Base-by-base conservation (phyloP, 2,329 filamentous ascomycete genomes). In the Pestalotiopsis sp. region DNA sequence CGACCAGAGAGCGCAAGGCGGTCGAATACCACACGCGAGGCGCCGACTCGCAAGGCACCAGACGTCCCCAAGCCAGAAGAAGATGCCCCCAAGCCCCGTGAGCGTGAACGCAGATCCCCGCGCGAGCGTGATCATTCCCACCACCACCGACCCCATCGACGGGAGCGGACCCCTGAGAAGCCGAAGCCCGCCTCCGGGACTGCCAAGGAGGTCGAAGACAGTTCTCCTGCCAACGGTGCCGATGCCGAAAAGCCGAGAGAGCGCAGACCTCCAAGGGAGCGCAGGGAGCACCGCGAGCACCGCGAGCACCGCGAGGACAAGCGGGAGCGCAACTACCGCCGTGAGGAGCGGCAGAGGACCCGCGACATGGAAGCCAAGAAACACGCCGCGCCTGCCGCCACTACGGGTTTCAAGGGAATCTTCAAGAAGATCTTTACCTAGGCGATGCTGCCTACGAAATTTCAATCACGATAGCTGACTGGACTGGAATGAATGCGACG, bases 341-440 rank as follows among this genome's bases (percentile, higher is more conserved):
- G 66, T 5, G 66, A 67, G 13, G 58, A 67, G 56, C 23, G 66
- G 25, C 66, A 23, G 36, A 67, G 25, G 39, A 39, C 66, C 6
- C 57, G 66, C 13, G 66, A 67, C 6, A 58, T 39, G 5, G 57
- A 63, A 17, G 58, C 66, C 23, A 67, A 67, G 58, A 67, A 67
- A 58, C 61, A 67, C 20, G 45, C 45, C 45, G 17, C 45, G 17
- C 45, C 17, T n/a, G 25, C 58, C 5, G 39, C 64, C 5, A 31
- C 58, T 58, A 62, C 58, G 4, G 66, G 66, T 17, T 11, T 67
- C 45, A 67, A 67, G 20, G 57, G 56, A 12, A 58, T 63, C 14
- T 20, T 67, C 25, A 67, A 67, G 58, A 67, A 67, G 66, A 49
- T 67, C 17, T 67, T 67, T 63, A 23, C 57, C 13, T 67, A 36